Evolutionary conservation across 169 alveolate species (phyloP).

Genomic region (Plasmodium sp.): DNA sequence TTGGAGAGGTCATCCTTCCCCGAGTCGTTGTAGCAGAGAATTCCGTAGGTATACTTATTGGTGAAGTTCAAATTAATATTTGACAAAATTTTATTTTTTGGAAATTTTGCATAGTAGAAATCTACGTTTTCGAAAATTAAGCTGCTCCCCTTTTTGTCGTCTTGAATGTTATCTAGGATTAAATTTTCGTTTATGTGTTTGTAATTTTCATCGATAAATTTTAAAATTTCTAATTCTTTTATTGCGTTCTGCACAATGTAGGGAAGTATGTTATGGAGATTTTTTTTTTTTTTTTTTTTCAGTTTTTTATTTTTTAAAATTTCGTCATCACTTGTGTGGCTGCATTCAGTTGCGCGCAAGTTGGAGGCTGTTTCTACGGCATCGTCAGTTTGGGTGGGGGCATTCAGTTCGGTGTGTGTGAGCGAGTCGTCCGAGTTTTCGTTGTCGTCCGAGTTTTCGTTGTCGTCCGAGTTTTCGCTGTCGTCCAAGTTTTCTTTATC

Average conservation of each 20-base stretch:
- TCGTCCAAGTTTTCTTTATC: neutral
- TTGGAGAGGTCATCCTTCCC: conserved; percentile 39
- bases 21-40: conserved; percentile 46
- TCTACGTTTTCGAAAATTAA: conserved; percentile 60
- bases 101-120: conserved; percentile 61
- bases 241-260: conserved; percentile 51
- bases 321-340: neutral
- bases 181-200: conserved; percentile 58
- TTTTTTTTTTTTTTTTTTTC: conserved; percentile 28
- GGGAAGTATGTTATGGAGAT: conserved; percentile 14
- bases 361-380: neutral
- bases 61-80: conserved; percentile 44
- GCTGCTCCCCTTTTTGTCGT: conserved; percentile 49
- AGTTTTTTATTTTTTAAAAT: neutral
- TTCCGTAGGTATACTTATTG: conserved; percentile 42
- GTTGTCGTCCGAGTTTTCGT: neutral
- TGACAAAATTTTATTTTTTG: conserved; percentile 69
- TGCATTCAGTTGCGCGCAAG: neutral
- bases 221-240: conserved; percentile 62
- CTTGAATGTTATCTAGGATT: conserved; percentile 53
- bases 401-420: neutral
- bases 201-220: conserved; percentile 56
- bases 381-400: neutral
- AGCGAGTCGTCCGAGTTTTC: neutral
- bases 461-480: neutral